Evolutionary conservation across 106 monocot species (phyloP), one percentile per base, ranked within the genome.

Genomic region (Alisma plantagoaquatica): DNA sequence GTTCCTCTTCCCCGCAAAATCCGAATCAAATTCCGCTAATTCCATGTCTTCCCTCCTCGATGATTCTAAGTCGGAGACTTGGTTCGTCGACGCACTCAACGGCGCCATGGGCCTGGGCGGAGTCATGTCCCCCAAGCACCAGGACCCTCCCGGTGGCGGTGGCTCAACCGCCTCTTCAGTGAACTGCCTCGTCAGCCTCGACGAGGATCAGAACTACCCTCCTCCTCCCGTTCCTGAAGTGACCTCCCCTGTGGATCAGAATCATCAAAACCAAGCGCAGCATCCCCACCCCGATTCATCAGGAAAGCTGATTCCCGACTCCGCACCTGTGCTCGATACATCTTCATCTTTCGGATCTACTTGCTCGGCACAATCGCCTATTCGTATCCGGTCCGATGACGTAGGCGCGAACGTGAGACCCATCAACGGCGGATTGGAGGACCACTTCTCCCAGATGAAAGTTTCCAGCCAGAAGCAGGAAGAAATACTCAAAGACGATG

Each of bases 31-130:
- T 8, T 64, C 74, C 10, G 33, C 76, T 0, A 72, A 78, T 54
- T 75, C 77, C 23, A 80, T 87, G 10, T 72, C 70, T 2, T 94
- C 87, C 16, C 51, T 93, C 3, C 71, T 93, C 9, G 87, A 93
- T 27, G 92, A 93, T 31, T 83, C 87, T 16, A 94, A 87, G 60
- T 80, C 83, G 0, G 83, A 94, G 64, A 77, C 69, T 1, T 94
- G 83, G 87, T 87, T 93, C 57, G 92, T 87, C 32, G 82, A 93
- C 54, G 82, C 92, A 10, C 73, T 93, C 18, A 93, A 93, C 46
- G 70, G 76, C 41, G 69, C 73, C 33, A 80, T 77, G 43, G 67
- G 66, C 10, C 58, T 84, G 20, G 20, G 7, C 53, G 31, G 54
- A 18, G 50, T 26, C 8, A 58, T 80, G 19, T 59, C 70, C 10